A percentile compares a stretch with the other conserved stretches of the same genome.
Evolutionary conservation across 225 moss, liverwort and hornwort species (phyloP).

Genomic region (Polytrichum commune): DNA sequence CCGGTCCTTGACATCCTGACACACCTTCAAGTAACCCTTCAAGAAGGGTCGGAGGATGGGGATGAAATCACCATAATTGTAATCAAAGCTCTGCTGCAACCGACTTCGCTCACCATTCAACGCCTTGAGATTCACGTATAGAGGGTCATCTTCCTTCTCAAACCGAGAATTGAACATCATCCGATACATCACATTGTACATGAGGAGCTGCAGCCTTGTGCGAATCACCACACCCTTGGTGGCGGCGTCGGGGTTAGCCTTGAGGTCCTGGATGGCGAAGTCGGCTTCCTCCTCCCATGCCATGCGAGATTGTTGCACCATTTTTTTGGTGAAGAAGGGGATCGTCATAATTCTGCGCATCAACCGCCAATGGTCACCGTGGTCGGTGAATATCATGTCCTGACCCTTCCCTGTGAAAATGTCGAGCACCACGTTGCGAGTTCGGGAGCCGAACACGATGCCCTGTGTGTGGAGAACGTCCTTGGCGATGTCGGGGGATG

Average conservation of each 20-base stretch:
- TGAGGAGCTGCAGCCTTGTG: constrained; percentile 62
- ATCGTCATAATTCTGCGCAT: constrained; percentile 68
- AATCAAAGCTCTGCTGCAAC: constrained; percentile 36
- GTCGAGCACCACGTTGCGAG: constrained; percentile 62
- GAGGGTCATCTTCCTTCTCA: constrained; percentile 46
- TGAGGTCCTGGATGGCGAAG: constrained; percentile 50
- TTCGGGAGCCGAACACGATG: constrained; percentile 54
- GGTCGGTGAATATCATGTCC: constrained; percentile 65
- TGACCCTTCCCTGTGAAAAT: constrained; percentile 62
- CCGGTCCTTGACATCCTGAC: constrained; percentile 31
- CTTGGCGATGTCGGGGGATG: constrained; percentile 54
- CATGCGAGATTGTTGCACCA: constrained; percentile 52
- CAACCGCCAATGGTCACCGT: constrained; percentile 64
- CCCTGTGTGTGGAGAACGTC: constrained; percentile 71
- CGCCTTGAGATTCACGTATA: constrained; percentile 52
- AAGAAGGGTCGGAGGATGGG: constrained; percentile 30
- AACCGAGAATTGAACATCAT: constrained; percentile 70
- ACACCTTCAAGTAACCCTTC: constrained; percentile 27
- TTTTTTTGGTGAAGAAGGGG: constrained; percentile 64
- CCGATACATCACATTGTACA: constrained; percentile 74
- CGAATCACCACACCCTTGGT: constrained; percentile 56
- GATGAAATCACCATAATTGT: constrained; percentile 37
- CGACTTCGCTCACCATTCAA: constrained; percentile 61
- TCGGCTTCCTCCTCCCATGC: constrained; percentile 62
- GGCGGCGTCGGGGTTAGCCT: constrained; percentile 31